A percentile compares a stretch with the other conserved stretches of the same genome.
Evolutionary conservation across 2,329 filamentous ascomycete species (phyloP).

Genomic region (Phialemonium atrogriseum): DNA sequence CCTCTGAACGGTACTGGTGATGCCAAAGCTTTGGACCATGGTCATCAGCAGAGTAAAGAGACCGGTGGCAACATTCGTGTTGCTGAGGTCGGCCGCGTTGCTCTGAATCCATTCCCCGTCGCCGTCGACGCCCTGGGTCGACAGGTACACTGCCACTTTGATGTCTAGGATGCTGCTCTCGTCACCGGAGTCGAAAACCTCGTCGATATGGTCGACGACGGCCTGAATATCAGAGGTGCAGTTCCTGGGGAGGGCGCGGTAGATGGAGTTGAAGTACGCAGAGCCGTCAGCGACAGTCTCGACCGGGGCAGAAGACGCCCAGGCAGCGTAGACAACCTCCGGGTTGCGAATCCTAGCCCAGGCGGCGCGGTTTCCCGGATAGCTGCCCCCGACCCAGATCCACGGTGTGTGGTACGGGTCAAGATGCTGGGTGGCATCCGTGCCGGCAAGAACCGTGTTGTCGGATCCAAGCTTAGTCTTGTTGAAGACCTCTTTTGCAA

Average conservation of each 20-base stretch:
- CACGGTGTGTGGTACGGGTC: slow-evolving; percentile 38
- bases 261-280: slow-evolving; percentile 39
- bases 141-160: no score
- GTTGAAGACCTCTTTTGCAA: slow-evolving; percentile 15
- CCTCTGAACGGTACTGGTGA: background rate
- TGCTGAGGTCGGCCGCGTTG: no score
- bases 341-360: slow-evolving; percentile 37
- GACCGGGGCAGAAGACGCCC: slow-evolving; percentile 39
- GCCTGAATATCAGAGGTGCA: slow-evolving; percentile 9
- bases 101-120: no score
- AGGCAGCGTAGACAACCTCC: slow-evolving; percentile 42
- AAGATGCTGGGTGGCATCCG: slow-evolving; percentile 2
- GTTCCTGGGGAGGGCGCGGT: slow-evolving; percentile 29
- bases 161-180: slow-evolving; percentile 1
- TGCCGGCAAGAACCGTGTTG: slow-evolving; percentile 18
- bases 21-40: slow-evolving; percentile 5
- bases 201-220: slow-evolving; percentile 5
- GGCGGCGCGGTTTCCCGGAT: slow-evolving; percentile 39
- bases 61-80: slow-evolving; percentile 3
- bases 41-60: slow-evolving; percentile 4
- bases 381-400: slow-evolving; percentile 43
- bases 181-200: slow-evolving; percentile 4
- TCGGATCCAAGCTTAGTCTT: slow-evolving; percentile 33
- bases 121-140: no score
- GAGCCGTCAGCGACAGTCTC: slow-evolving; percentile 37